Conservation (phyloP, 2,329 filamentous ascomycete species). For the Colletotrichum sp. region DNA sequence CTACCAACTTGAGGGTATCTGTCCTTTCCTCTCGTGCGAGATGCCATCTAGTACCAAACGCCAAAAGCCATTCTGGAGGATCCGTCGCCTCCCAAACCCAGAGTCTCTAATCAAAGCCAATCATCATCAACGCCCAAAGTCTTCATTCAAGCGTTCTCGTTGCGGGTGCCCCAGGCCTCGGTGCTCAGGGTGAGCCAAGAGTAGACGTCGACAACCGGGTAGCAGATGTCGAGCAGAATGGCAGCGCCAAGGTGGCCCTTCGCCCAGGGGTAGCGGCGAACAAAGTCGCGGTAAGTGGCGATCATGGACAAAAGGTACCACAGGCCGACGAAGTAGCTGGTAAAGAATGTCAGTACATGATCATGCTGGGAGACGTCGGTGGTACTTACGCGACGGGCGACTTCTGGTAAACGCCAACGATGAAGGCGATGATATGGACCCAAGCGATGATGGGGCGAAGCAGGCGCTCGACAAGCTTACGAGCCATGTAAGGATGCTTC, state of each 20-base stretch:
- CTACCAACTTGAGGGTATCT: not conserved
- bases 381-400: not conserved
- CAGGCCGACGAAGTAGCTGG: not conserved
- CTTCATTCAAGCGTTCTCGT: not conserved
- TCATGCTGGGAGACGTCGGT: rapidly evolving
- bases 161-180: slow-evolving; percentile 12
- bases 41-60: not conserved
- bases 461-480: slow-evolving; percentile 19
- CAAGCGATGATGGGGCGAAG: slow-evolving; percentile 5
- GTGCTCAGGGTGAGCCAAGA: slow-evolving; percentile 8
- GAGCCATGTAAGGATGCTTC: slow-evolving; percentile 18
- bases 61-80: not conserved
- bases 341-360: not conserved
- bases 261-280: slow-evolving; percentile 2
- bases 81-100: not conserved
- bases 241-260: slow-evolving; percentile 2
- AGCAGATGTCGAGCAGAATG: slow-evolving; percentile 11
- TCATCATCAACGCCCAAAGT: not conserved
- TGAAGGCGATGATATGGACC: slow-evolving; percentile 6
- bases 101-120: not conserved
- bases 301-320: slow-evolving; percentile 14
- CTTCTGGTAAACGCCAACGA: not conserved
- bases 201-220: slow-evolving; percentile 13
- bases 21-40: not conserved
- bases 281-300: not conserved